Percentiles rank a stretch among this genome's conserved stretches.
phyloP scores from a whole-genome alignment of 345 rosid species.

The Linum trigynum region DNA sequence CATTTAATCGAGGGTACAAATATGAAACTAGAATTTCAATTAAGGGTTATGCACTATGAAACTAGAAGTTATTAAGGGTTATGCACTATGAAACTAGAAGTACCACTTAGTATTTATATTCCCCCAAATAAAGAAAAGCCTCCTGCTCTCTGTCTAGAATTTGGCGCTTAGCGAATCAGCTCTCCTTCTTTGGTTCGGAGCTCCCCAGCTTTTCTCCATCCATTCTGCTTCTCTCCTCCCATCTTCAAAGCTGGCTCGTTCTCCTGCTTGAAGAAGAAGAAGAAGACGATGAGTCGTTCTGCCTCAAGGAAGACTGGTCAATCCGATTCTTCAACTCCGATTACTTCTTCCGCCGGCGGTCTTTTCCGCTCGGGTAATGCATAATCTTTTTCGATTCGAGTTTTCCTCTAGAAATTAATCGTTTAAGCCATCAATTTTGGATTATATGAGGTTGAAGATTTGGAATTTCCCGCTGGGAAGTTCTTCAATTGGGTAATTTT shows the following conservation, averaged over 20 bases:
- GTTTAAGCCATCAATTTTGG: no score
- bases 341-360: constrained; percentile 61
- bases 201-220: not conserved
- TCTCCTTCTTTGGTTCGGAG: not conserved
- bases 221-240: constrained; percentile 8
- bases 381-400: not conserved
- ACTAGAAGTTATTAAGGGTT: no score
- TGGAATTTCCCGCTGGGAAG: not conserved
- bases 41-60: no score
- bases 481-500: not conserved
- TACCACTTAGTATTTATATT: no score
- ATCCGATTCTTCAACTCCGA: constrained; percentile 50
- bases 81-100: no score
- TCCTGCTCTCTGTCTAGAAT: not conserved
- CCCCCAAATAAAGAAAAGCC: not conserved
- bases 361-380: constrained; percentile 78
- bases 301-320: constrained; percentile 67
- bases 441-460: not conserved
- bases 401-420: not conserved
- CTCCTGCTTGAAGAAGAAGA: constrained; percentile 46
- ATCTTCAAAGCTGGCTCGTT: constrained; percentile 9
- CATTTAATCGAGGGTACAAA: no score
- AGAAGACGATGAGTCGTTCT: constrained; percentile 85
- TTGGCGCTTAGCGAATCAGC: not conserved
- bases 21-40: no score